These are phyloP conservation scores for Penicillium bialowiezense DNA, from an alignment of 495 filamentous ascomycete genomes.

Conservation along the genomic window DNA sequence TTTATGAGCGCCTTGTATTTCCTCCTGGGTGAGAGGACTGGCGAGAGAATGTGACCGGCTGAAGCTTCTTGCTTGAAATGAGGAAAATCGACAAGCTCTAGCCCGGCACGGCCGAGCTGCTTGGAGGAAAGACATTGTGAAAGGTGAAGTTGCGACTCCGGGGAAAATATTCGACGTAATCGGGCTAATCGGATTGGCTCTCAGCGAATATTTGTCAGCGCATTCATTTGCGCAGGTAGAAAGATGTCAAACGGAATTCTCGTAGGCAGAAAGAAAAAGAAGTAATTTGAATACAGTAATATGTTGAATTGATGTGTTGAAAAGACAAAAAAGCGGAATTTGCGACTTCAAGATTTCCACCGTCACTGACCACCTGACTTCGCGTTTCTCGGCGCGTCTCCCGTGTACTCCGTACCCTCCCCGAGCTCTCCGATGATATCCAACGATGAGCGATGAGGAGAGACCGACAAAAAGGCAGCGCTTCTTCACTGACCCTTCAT, in stretches of 20 bases:
- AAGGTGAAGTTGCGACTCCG: conserved; percentile 11
- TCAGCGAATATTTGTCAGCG: conserved; percentile 10
- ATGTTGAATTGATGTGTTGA: no score
- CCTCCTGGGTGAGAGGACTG: conserved; percentile 29
- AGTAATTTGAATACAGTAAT: no score
- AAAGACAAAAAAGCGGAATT: no score
- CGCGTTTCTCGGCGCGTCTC: conserved; percentile 45
- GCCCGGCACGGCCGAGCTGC: conserved; percentile 20
- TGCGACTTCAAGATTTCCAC: no score
- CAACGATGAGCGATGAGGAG: conserved; percentile 27
- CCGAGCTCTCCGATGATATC: conserved; percentile 10
- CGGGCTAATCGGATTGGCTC: conserved; percentile 30
- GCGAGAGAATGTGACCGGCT: conserved; percentile 17
- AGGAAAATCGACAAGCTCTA: conserved; percentile 11
- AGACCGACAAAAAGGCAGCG: conserved; percentile 76
- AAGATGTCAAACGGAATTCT: not conserved
- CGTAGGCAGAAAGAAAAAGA: not conserved
- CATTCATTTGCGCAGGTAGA: not conserved
- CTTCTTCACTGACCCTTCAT: conserved; percentile 63
- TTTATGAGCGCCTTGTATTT: conserved; percentile 50
- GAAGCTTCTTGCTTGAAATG: conserved; percentile 18
- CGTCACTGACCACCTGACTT: conserved; percentile 26
- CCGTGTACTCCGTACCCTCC: not conserved
- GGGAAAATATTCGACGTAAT: conserved; percentile 15
- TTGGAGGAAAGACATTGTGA: conserved; percentile 26